These are phyloP conservation scores for Phylloporus arenicola DNA, from an alignment of 768 basidiomycete genomes.

Conservation along the genomic window DNA sequence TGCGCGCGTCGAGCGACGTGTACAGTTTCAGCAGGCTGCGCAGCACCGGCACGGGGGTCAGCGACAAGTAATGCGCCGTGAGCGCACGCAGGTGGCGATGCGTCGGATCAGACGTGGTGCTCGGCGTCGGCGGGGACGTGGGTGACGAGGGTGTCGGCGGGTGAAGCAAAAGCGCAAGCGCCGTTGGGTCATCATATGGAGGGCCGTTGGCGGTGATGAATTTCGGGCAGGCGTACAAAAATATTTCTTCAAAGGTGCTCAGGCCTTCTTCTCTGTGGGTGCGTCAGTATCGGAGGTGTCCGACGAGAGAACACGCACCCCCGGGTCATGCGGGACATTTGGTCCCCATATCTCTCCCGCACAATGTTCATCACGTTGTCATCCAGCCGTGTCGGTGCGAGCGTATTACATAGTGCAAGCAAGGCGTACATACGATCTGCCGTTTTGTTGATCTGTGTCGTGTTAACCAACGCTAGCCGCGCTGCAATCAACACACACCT, in stretches of 20 bases:
- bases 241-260: constrained; percentile 50
- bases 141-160: constrained; percentile 34
- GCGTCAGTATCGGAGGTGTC: neutral
- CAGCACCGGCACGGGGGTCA: constrained; percentile 75
- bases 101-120: constrained; percentile 54
- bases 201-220: constrained; percentile 95
- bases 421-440: constrained; percentile 97
- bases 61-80: constrained; percentile 72
- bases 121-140: constrained; percentile 17
- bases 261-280: constrained; percentile 59
- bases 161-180: constrained; percentile 49
- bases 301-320: constrained; percentile 48
- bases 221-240: constrained; percentile 91
- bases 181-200: constrained; percentile 77
- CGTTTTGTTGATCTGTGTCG: constrained; percentile 83
- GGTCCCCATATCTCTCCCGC: constrained; percentile 92
- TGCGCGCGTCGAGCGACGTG: constrained; percentile 85
- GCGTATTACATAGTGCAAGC: constrained; percentile 87
- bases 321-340: constrained; percentile 77
- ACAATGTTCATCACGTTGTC: constrained; percentile 92
- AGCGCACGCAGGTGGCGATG: constrained; percentile 83
- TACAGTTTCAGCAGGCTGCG: constrained; percentile 93
- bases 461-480: neutral
- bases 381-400: constrained; percentile 89
- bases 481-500: constrained; percentile 41